Conservation (phyloP, 805 yeast species). For the Debaryomyces maramus region DNA sequence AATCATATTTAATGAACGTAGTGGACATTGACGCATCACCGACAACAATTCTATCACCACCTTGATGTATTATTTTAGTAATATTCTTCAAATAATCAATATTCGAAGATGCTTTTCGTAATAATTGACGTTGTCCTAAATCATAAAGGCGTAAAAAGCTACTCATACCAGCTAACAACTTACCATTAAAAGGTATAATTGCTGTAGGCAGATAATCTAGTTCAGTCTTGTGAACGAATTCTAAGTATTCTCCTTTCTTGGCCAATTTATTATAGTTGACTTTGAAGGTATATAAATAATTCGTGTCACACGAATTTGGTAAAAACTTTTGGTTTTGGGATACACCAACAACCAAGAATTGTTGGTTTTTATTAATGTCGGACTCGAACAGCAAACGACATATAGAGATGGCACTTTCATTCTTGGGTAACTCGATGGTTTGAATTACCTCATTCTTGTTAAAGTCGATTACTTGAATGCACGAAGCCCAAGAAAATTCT, state of each 20-base stretch:
- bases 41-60: conserved; percentile 56
- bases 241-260: conserved; percentile 23
- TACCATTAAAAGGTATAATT: conserved; percentile 54
- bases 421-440: conserved; percentile 43
- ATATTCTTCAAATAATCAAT: conserved; percentile 49
- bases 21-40: conserved; percentile 75
- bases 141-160: conserved; percentile 60
- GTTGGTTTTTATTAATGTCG: conserved; percentile 16
- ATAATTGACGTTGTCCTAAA: conserved; percentile 75
- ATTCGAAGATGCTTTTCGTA: conserved; percentile 58
- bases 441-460: conserved; percentile 34
- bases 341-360: conserved; percentile 49
- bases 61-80: conserved; percentile 52
- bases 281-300: conserved; percentile 38
- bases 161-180: conserved; percentile 58
- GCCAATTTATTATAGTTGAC: conserved; percentile 20
- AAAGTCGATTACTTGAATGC: conserved; percentile 50
- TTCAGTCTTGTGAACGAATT: conserved; percentile 59
- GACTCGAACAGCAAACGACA: conserved; percentile 30
- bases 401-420: conserved; percentile 45
- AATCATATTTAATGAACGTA: conserved; percentile 53
- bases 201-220: conserved; percentile 50
- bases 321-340: conserved; percentile 25
- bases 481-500: conserved; percentile 48
- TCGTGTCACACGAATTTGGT: conserved; percentile 26